These are phyloP conservation scores for Termitomyces sp. DNA, from an alignment of 768 basidiomycete genomes.

Conservation along the genomic window DNA sequence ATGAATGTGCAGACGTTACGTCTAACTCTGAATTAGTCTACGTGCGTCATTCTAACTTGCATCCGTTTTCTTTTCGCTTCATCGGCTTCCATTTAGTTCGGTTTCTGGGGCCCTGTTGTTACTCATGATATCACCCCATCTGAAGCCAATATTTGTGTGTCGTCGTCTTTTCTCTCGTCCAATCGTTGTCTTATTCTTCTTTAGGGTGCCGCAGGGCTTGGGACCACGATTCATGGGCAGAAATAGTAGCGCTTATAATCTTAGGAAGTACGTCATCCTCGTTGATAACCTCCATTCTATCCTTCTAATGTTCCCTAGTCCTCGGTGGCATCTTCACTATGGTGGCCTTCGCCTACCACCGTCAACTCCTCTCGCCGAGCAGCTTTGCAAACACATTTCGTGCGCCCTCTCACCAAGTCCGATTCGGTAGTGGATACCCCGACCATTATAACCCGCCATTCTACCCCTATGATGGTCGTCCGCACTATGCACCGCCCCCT, in stretches of 20 bases:
- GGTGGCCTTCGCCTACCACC: slow-evolving; percentile 67
- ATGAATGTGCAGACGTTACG: slow-evolving; percentile 43
- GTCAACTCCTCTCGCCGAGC: slow-evolving; percentile 68
- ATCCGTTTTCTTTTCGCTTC: neutral
- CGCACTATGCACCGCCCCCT: slow-evolving; percentile 42
- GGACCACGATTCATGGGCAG: slow-evolving; percentile 60
- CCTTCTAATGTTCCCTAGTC: slow-evolving; percentile 28
- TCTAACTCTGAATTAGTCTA: slow-evolving; percentile 29
- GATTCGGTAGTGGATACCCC: slow-evolving; percentile 31
- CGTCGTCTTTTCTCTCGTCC: neutral
- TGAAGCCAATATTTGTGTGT: slow-evolving; percentile 46
- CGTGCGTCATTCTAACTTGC: slow-evolving; percentile 20
- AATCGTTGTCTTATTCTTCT: slow-evolving; percentile 7
- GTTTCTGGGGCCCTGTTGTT: slow-evolving; percentile 48
- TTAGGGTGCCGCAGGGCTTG: slow-evolving; percentile 61
- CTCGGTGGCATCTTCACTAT: slow-evolving; percentile 57
- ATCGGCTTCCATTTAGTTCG: slow-evolving; percentile 28
- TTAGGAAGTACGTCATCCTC: slow-evolving; percentile 42
- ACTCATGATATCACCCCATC: slow-evolving; percentile 20
- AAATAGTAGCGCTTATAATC: slow-evolving; percentile 60
- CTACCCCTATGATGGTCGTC: slow-evolving; percentile 22
- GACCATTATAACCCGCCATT: slow-evolving; percentile 54
- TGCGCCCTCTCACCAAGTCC: slow-evolving; percentile 35
- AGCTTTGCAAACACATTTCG: slow-evolving; percentile 48
- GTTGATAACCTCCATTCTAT: neutral